These are phyloP conservation scores for Fusarium nygamai DNA, from an alignment of 2,329 filamentous ascomycete genomes.

Conservation along the genomic window DNA sequence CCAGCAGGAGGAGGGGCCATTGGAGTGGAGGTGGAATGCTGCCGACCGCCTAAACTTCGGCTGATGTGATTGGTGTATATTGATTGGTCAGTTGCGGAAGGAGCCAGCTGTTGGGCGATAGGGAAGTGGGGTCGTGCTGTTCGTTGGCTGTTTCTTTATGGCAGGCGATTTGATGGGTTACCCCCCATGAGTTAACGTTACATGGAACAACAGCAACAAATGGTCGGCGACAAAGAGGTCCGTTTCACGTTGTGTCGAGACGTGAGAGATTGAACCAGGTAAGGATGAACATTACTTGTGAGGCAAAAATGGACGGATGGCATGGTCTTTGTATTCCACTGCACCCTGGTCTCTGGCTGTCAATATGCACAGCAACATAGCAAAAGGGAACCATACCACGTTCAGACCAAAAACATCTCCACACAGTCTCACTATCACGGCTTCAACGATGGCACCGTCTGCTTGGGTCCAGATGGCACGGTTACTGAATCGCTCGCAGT, in stretches of 20 bases:
- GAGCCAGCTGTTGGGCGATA: not conserved
- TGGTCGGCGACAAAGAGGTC: conserved; percentile 1
- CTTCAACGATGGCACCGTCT: conserved; percentile 35
- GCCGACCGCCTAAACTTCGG: conserved; percentile 41
- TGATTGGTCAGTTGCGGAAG: conserved; percentile 32
- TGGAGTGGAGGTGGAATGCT: conserved; percentile 30
- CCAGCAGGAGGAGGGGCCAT: conserved; percentile 40
- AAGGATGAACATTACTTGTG: conserved; percentile 30
- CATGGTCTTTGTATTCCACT: conserved; percentile 33
- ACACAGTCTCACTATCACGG: conserved; percentile 22
- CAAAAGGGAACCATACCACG: conserved; percentile 28
- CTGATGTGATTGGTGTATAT: conserved; percentile 1
- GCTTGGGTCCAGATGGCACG: conserved; percentile 11
- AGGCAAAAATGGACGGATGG: conserved; percentile 30
- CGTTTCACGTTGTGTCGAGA: conserved; percentile 35
- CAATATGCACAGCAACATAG: conserved; percentile 27
- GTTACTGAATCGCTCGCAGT: conserved; percentile 11
- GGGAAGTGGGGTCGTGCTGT: conserved; percentile 17
- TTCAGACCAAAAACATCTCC: conserved; percentile 14
- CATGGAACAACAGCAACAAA: conserved; percentile 34
- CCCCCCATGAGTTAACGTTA: conserved; percentile 43
- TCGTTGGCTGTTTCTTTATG: conserved; percentile 30
- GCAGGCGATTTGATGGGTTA: conserved; percentile 14
- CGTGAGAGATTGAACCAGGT: conserved; percentile 24
- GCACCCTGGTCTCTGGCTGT: conserved; percentile 21